Evolutionary conservation across 768 basidiomycete genomes (phyloP), one percentile per base, ranked within the genome.

Genomic region (Phlebiopsis flavidoalba): DNA sequence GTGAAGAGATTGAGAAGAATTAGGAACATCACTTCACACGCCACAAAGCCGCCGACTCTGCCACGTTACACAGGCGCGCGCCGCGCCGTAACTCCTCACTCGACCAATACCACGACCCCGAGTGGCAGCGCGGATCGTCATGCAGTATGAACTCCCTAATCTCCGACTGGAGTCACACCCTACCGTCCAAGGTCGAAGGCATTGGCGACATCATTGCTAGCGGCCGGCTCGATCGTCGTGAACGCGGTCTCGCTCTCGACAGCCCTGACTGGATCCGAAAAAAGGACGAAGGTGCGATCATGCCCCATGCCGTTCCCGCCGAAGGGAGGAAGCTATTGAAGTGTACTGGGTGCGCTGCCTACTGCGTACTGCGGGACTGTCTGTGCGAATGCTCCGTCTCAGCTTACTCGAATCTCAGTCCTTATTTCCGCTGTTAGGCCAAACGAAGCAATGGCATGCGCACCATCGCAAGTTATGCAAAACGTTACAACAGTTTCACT

Each of bases 381-480:
- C 70, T 93, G 91, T 91, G 70, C 71, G 82, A 66, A 56, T 54
- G 1, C 40, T 58, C 15, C 50, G 26, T 47, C 48, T 35, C 31
- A 24, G 54, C 60, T 60, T 8, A 22, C 15, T 53, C 26, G 40
- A 33, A 50, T 55, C 53, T 47, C 57, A 24, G 61, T 47, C 56
- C 61, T 50, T 57, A 40, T 64, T 48, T 50, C 58, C 52, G 22
- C 64, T 33, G 33, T 12, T 68, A 92, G 90, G 90, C 72, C 91
- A 93, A 69, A 73, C 60, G n/a, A 52, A 68, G 36, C 84, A 91
- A 57, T 93, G 91, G 91, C 79, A 78, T 43, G 65, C 75, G 0
- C 79, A 83, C 67, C 91, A 93, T 69, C 84, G 78, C 62, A 80
- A 78, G 36, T 76, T 91, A n/a, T 93, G 91, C 82, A 88, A 83